Conservation (phyloP, 1,284 basidiomycete species). For the Papiliotrema nemorosa region DNA sequence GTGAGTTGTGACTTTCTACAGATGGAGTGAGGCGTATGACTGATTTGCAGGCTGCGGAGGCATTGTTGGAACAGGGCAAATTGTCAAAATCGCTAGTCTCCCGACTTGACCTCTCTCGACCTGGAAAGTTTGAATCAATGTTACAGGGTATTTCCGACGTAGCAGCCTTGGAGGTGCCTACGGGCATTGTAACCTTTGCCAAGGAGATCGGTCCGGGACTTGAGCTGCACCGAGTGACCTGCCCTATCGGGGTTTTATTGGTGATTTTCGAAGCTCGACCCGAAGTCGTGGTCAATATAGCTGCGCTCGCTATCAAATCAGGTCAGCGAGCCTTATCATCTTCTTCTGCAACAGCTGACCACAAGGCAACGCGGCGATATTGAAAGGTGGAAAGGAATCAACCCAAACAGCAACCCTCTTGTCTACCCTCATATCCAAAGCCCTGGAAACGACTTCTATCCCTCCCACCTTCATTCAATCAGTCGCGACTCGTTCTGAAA, state of each 20-base stretch:
- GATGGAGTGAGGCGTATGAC: background rate
- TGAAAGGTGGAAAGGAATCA: conserved; percentile 97
- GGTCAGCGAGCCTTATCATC: conserved; percentile 55
- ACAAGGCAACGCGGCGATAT: conserved; percentile 84
- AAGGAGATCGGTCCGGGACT: conserved; percentile 78
- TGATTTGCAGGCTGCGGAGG: conserved; percentile 62
- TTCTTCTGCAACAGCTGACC: background rate
- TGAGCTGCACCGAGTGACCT: conserved; percentile 89
- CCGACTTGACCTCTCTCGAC: conserved; percentile 76
- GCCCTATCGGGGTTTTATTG: conserved; percentile 92
- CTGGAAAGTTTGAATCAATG: conserved; percentile 93
- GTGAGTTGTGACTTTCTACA: conserved; percentile 49
- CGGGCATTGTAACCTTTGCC: conserved; percentile 82
- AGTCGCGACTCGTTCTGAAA: conserved; percentile 88
- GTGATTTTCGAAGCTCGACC: conserved; percentile 98
- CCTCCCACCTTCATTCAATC: conserved; percentile 83
- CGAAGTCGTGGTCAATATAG: conserved; percentile 97
- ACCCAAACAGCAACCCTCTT: conserved; percentile 70
- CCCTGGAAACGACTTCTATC: conserved; percentile 68
- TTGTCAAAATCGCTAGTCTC: conserved; percentile 79
- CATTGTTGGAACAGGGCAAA: conserved; percentile 72
- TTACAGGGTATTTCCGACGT: conserved; percentile 86
- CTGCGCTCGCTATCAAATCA: conserved; percentile 91
- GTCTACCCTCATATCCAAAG: conserved; percentile 72
- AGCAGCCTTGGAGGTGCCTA: conserved; percentile 77